Conservation (phyloP, 2,329 filamentous ascomycete species). For the Parascedosporium putredinis region DNA sequence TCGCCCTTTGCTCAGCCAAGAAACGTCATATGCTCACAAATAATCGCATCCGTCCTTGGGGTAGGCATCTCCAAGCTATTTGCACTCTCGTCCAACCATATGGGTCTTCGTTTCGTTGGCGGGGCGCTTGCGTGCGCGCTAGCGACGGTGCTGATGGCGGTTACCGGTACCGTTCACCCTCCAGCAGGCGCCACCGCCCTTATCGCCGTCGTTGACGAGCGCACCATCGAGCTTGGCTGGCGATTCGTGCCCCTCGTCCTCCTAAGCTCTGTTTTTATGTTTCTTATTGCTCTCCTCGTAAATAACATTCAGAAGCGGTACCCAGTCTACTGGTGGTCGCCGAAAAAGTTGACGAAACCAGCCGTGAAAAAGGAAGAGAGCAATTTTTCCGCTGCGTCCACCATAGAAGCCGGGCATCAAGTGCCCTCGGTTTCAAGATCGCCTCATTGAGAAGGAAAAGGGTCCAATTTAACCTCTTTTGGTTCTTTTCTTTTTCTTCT, state of each 20-base stretch:
- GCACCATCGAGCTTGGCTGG: slow-evolving; percentile 53
- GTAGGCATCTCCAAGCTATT: slow-evolving; percentile 57
- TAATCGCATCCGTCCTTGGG: slow-evolving; percentile 51
- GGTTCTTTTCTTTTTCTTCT: not conserved
- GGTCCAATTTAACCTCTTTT: not conserved
- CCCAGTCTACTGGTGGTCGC: slow-evolving; percentile 62
- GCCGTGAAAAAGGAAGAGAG: not conserved
- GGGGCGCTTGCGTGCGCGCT: slow-evolving; percentile 55
- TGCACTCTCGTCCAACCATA: slow-evolving; percentile 32
- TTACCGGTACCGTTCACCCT: slow-evolving; percentile 64
- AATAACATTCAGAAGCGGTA: slow-evolving; percentile 61
- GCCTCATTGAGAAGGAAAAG: not conserved
- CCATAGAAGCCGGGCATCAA: not conserved
- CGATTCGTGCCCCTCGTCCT: slow-evolving; percentile 52
- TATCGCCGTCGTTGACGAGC: slow-evolving; percentile 50
- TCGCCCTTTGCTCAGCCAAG: slow-evolving; percentile 65
- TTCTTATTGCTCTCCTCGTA: slow-evolving; percentile 49
- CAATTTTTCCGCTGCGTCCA: not conserved
- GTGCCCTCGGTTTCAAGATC: too few relatives aligned
- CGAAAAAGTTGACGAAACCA: slow-evolving; percentile 15
- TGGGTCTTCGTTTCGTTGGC: slow-evolving; percentile 50
- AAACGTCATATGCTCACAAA: slow-evolving; percentile 57
- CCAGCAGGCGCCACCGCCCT: slow-evolving; percentile 66
- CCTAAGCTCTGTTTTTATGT: slow-evolving; percentile 50
- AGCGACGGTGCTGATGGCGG: slow-evolving; percentile 53